Percentiles rank a stretch among this genome's conserved stretches.
These are phyloP conservation scores for Ceriops tagal DNA, from an alignment of 345 rosid genomes.

Conservation along the genomic window DNA sequence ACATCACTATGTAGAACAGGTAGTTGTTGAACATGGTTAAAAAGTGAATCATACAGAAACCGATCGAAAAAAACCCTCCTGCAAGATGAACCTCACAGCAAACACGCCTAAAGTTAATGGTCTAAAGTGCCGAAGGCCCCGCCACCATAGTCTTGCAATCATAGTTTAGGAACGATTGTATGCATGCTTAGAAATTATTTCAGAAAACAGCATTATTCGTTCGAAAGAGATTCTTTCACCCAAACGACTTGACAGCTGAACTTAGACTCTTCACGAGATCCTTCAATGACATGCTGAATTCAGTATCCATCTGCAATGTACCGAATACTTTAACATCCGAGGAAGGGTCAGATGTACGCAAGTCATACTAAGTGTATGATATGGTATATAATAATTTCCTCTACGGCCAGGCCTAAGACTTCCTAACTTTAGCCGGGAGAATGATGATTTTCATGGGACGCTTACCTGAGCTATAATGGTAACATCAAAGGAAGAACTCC, in stretches of 20 bases:
- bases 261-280: slow-evolving; percentile 67
- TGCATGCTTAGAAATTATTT: slow-evolving; percentile 6
- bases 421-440: no score
- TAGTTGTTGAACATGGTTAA: slow-evolving; percentile 34
- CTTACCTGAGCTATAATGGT: slow-evolving; percentile 71
- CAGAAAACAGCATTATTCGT: no score
- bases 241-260: slow-evolving; percentile 41
- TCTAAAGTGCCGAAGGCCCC: slow-evolving; percentile 32
- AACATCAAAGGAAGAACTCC: slow-evolving; percentile 56
- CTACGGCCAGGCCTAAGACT: no score
- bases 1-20: slow-evolving; percentile 34
- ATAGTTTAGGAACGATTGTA: neutral
- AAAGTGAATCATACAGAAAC: slow-evolving; percentile 34
- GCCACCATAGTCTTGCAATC: slow-evolving; percentile 3
- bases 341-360: no score
- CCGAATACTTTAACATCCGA: no score
- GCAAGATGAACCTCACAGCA: slow-evolving; percentile 44
- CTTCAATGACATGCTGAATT: slow-evolving; percentile 54
- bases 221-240: slow-evolving; percentile 30
- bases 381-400: no score
- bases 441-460: neutral
- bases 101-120: slow-evolving; percentile 28
- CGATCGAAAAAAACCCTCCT: slow-evolving; percentile 23
- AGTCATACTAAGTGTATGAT: no score
- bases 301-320: slow-evolving; percentile 59